These are phyloP conservation scores for Avena sativa DNA, from an alignment of 176 grass and related monocot species.

Conservation along the genomic window DNA sequence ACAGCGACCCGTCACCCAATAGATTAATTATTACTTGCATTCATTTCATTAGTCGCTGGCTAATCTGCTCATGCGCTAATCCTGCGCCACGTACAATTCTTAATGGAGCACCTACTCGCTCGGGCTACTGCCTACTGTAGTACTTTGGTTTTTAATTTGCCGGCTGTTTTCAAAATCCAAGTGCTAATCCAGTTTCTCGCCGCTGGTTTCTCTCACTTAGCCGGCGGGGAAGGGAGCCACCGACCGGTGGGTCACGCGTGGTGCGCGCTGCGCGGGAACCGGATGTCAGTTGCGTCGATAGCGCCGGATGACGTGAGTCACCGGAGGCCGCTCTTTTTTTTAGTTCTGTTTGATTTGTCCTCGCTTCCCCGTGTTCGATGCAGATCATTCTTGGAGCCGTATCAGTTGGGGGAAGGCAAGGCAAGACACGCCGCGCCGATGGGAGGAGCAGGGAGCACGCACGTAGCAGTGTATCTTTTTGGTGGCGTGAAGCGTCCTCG, in stretches of 20 bases:
- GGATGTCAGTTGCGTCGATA: background rate
- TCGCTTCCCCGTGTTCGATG: background rate
- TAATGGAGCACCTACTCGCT: background rate
- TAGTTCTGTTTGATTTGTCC: background rate
- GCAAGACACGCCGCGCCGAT: background rate
- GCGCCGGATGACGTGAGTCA: background rate
- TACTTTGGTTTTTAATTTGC: too few relatives aligned
- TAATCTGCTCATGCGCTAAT: background rate
- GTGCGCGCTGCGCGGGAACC: rapidly evolving
- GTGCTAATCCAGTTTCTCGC: background rate
- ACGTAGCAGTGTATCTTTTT: background rate
- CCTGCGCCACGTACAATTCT: background rate
- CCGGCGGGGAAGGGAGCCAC: too few relatives aligned
- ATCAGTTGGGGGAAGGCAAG: background rate
- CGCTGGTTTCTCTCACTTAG: background rate
- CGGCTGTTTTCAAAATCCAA: background rate
- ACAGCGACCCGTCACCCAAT: conserved; percentile 8
- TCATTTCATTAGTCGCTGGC: background rate
- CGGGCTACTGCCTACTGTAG: too few relatives aligned
- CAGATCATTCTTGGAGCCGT: background rate
- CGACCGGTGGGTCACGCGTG: background rate
- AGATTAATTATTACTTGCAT: background rate
- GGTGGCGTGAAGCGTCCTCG: conserved; percentile 27
- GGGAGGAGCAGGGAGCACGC: background rate
- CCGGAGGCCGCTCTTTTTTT: conserved; percentile 7